Percentiles rank a stretch among this genome's conserved stretches.
These are phyloP conservation scores for Fraxinus paxiana DNA, from an alignment of 305 asterid species.

Conservation along the genomic window DNA sequence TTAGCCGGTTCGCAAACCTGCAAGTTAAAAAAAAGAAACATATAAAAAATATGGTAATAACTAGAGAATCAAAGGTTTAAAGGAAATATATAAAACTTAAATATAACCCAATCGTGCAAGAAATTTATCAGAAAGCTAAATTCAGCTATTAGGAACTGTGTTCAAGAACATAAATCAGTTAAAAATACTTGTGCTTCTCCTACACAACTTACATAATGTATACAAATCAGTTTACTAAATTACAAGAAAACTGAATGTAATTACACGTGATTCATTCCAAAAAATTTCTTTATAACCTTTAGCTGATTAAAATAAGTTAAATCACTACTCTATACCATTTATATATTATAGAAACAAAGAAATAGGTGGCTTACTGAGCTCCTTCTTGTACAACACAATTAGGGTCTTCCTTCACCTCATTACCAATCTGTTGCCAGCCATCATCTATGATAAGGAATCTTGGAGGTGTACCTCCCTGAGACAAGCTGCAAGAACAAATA, in stretches of 20 bases:
- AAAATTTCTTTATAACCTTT: neutral
- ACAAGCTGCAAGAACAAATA: constrained; percentile 52
- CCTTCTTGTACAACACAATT: constrained; percentile 86
- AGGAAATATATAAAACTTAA: neutral
- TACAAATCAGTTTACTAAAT: neutral
- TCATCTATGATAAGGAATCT: constrained; percentile 92
- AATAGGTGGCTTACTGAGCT: constrained; percentile 69
- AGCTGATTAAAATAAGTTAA: neutral
- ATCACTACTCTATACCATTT: neutral
- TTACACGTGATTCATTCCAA: neutral
- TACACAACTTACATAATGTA: neutral
- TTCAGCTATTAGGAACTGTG: neutral
- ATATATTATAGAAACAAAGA: neutral
- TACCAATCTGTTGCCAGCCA: constrained; percentile 98
- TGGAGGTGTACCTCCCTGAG: constrained; percentile 80
- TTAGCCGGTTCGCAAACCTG: constrained; percentile 90
- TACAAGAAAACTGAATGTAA: neutral
- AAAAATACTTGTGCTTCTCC: neutral
- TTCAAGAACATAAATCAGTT: neutral
- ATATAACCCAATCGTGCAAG: neutral
- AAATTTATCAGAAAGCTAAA: neutral
- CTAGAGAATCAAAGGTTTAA: neutral
- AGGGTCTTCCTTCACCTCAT: constrained; percentile 52
- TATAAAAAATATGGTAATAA: neutral
- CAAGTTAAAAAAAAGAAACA: constrained; percentile 15